Evolutionary conservation across 129 eudicot species (phyloP), one percentile per base, ranked within the genome.

Genomic region (Calendula officinalis): DNA sequence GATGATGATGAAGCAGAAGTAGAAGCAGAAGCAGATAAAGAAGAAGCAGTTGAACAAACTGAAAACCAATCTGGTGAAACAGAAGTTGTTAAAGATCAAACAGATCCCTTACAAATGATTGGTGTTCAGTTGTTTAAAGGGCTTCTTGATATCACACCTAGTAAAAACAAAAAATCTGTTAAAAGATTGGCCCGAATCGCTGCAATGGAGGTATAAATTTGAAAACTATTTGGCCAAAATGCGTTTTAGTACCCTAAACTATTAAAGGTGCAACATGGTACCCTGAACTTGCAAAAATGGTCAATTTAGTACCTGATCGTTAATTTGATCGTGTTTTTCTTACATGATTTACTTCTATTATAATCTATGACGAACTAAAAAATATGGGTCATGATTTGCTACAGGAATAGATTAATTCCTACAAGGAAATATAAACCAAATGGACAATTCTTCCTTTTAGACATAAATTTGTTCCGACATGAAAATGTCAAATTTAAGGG

Each of bases 71-170:
- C 69, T 57, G 94, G 55, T 58, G 96, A 84, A 60, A 73, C 78
- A 7, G 78, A 73, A 66, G 78, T 82, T 55, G 84, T 77, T 14
- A 88, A 85, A 79, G 87, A 84, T 68, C 88, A 92, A 80, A 76
- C 82, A 51, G 85, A 88, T 55, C 91, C 96, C 70, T 91, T 71
- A 60, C 98, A 85, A 74, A 92, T 92, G 98, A 92, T 92, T 58
- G 98, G 98, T 70, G 95, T 88, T 36, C 96, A 92, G 30, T 71
- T 88, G 77, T 72, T 88, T 73, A 88, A 88, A 81, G 89, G 87
- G 49, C 70, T 71, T 57, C 70, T 71, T 5, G 91, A 88, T 44
- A 79, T 64, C 53, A 52, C 78, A 12, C 70, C 86, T 10, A 73
- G 75, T 62, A 77, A 85, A 60, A 83, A 95, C 52, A 85, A 77